These are phyloP conservation scores for Domatiomyces catenatus DNA, from an alignment of 2,329 filamentous ascomycete species.

Conservation along the genomic window DNA sequence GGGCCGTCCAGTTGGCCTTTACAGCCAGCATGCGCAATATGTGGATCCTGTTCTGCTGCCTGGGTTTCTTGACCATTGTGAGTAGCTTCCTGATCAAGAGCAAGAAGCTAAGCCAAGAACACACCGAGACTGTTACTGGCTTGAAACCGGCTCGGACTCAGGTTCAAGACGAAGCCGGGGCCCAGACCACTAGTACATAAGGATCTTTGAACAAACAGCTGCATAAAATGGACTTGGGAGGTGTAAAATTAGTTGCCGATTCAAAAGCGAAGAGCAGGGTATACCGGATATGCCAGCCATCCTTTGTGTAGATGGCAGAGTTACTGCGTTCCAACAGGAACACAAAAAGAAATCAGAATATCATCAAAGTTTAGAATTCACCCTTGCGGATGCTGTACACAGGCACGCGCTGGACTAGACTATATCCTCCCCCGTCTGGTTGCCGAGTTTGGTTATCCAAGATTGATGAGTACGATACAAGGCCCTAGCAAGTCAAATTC, in stretches of 20 bases:
- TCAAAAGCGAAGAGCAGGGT: background rate
- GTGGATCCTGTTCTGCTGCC: slow-evolving; percentile 30
- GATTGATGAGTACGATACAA: background rate
- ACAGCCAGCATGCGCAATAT: slow-evolving; percentile 31
- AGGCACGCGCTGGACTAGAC: background rate
- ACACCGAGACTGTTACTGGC: slow-evolving; percentile 31
- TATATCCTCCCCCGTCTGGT: background rate
- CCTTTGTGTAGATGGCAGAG: background rate
- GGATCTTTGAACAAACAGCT: too few species aligned
- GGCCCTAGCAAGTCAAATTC: slow-evolving; percentile 20
- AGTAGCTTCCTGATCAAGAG: slow-evolving; percentile 24
- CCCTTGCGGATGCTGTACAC: background rate
- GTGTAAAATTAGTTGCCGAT: background rate
- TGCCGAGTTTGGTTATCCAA: background rate
- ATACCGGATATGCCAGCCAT: background rate
- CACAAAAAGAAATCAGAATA: background rate
- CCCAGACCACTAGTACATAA: too few species aligned
- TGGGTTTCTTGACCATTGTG: slow-evolving; percentile 7
- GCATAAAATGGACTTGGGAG: background rate
- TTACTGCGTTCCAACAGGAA: too few species aligned
- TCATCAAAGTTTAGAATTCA: background rate
- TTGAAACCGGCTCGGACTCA: slow-evolving; percentile 20
- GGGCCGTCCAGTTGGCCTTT: slow-evolving; percentile 28
- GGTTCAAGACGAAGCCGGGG: background rate
- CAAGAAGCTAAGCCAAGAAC: slow-evolving; percentile 26